Base-by-base conservation (phyloP, 768 basidiomycete species). In the Auricularia sp. region DNA sequence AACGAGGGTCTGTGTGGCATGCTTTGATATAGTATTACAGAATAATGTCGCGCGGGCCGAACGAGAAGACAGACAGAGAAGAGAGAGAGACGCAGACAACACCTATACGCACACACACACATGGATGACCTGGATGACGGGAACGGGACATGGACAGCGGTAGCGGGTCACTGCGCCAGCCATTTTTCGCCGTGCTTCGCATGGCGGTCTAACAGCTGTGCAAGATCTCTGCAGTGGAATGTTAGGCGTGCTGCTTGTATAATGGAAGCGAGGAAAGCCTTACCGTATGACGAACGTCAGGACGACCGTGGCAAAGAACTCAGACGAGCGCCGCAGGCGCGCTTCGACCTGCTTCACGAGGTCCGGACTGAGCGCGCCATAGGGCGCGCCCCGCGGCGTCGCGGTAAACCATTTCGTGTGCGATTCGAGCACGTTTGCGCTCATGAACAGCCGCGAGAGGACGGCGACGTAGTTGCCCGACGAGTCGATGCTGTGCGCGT, bases 161-260 rank as follows among this genome's bases (percentile, higher is more conserved):
- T 44, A 16, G n/a, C n/a, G 11, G 7, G 33, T 42, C 64, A 93
- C 73, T 94, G 92, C 44, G 86, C 89, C 44, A 93, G 81, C 90
- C 91, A 92, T 76, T 92, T 92, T 77, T 92, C 92, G 76, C 90
- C 92, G 74, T 91, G 90, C 82, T 94, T 94, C 68, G 88, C 89
- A 74, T 94, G 94, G 77, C 95, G 94, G 80, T 95, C 94, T 67
- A 95, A 80, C 62, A 95, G 77, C 70, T 88, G 85, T 51, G 90
- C 90, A 68, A 94, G 80, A 74, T 94, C 92, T 14, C 56, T 59
- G 56, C 6, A 59, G 10, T 34, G 24, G 13, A 35, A 13, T 59
- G 56, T 59, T 14, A 59, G 56, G 29, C 21, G 18, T 18, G 21
- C 47, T 11, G 10, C 24, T 13, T 24, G 56, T 33, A 29, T 24